Base-by-base conservation (phyloP, 2,329 filamentous ascomycete genomes). In the Trichophyton verrucosum region DNA sequence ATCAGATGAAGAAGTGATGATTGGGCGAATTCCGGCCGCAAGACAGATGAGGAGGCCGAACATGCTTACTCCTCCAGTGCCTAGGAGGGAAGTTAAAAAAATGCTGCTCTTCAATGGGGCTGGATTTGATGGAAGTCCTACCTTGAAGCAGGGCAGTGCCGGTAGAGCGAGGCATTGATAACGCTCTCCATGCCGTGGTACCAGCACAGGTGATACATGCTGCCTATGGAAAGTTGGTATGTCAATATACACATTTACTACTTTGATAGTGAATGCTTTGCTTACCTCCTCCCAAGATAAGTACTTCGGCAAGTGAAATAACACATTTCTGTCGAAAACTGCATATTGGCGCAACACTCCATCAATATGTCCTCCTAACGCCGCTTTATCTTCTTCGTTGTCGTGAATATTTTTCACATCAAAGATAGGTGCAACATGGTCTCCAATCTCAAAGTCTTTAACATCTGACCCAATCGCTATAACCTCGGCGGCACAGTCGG, bases 401-500 rank as follows among this genome's bases (percentile, higher is more conserved):
- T 44, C 85, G 3, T 76, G 78, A 59, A 84, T 72, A 66, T 80
- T 77, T n/a, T 75, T 75, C 36, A 76, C 76, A 33, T 68, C 64
- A 72, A 87, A 89, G 59, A 82, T 86, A 22, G 81, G 80, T 61
- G 87, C 77, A 46, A 89, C 86, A 17, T 84, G 81, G 61, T 87
- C 82, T 61, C 86, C 85, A 72, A 60, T 77, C 76, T 73, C 2
- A 72, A 69, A 44, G n/a, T 44, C 40, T 7, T 44, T 44, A 8
- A 76, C 73, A 15, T 73, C 75, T 17, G 76, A 69, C 38, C 81
- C 81, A 33, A 80, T 66, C 11, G 77, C 71, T 1, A 82, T 74
- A 55, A 89, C 75, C 7, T 78, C 77, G 47, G 86, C 86, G 72
- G 84, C 86, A 78, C 86, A 87, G 71, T 89, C 86, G 22, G 84